These are phyloP conservation scores for Auricularia cornea DNA, from an alignment of 768 basidiomycete species.

Conservation along the genomic window DNA sequence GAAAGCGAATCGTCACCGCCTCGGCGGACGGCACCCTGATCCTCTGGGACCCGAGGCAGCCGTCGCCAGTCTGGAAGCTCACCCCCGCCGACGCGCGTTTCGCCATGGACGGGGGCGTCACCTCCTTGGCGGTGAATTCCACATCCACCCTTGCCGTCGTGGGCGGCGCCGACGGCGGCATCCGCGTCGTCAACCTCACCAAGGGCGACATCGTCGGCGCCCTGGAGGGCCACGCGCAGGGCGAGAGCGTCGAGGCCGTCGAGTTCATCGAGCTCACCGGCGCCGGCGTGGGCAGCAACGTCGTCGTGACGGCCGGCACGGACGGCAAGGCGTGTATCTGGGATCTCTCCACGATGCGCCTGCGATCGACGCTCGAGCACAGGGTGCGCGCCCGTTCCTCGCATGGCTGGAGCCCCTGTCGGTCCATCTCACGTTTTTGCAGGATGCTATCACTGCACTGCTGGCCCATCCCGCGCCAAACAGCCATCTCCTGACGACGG, in stretches of 20 bases:
- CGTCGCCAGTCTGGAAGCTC: constrained; percentile 75
- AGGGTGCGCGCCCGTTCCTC: constrained; percentile 40
- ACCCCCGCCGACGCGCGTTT: constrained; percentile 63
- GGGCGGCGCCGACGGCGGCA: constrained; percentile 76
- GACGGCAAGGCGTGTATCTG: constrained; percentile 93
- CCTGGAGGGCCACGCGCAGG: constrained; percentile 76
- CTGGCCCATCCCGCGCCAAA: constrained; percentile 67
- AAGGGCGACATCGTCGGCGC: constrained; percentile 76
- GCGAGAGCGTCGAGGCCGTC: constrained; percentile 82
- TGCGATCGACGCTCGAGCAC: constrained; percentile 77
- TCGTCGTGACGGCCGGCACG: constrained; percentile 80
- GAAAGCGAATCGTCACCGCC: constrained; percentile 84
- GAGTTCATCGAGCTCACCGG: constrained; percentile 71
- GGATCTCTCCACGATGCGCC: constrained; percentile 82
- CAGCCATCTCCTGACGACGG: constrained; percentile 71
- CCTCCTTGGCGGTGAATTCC: constrained; percentile 74
- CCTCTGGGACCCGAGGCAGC: constrained; percentile 83
- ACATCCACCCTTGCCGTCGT: constrained; percentile 86
- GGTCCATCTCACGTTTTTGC: neutral
- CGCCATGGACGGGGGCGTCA: constrained; percentile 67
- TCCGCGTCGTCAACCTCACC: constrained; percentile 78
- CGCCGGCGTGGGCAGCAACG: constrained; percentile 37
- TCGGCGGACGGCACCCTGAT: constrained; percentile 76
- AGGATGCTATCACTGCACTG: constrained; percentile 86
- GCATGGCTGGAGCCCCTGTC: neutral